A percentile compares a stretch with the other conserved stretches of the same genome.
Conservation (phyloP, 805 yeast species). For the Lipomyces starkeyi region DNA sequence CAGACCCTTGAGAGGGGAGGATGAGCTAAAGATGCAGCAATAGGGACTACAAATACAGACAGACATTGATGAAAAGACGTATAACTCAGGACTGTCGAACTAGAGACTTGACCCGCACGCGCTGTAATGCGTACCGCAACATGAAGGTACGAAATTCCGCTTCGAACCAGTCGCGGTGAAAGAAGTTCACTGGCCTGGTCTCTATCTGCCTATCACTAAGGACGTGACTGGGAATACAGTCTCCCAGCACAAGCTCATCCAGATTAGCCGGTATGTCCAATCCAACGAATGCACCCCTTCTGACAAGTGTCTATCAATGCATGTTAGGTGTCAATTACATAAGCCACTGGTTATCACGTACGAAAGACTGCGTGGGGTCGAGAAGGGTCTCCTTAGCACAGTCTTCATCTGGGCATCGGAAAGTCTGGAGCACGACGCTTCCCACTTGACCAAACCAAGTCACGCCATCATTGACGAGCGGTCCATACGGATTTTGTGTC, state of each 20-base stretch:
- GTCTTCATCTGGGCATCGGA: not conserved
- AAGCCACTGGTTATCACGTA: not conserved
- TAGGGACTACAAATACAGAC: not conserved
- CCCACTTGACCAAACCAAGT: slow-evolving; percentile 1
- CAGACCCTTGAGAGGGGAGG: no score
- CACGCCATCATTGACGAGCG: not conserved
- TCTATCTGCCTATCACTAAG: not conserved
- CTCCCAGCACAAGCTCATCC: not conserved
- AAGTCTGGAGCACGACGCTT: not conserved
- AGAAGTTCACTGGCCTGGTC: not conserved
- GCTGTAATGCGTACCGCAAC: not conserved
- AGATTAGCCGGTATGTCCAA: not conserved
- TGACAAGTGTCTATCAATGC: not conserved
- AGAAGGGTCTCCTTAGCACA: not conserved
- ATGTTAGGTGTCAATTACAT: not conserved
- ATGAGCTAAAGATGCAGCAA: no score
- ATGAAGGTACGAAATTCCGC: not conserved
- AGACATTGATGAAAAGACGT: not conserved
- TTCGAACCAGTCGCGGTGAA: not conserved
- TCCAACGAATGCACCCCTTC: not conserved
- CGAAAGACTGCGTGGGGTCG: slow-evolving; percentile 1
- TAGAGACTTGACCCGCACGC: not conserved
- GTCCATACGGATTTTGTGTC: slow-evolving; percentile 2
- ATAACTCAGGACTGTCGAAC: not conserved
- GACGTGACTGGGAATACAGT: not conserved